Evolutionary conservation across 306 rosid species (phyloP), one percentile per base, ranked within the genome.

Genomic region (Neltuma alba): DNA sequence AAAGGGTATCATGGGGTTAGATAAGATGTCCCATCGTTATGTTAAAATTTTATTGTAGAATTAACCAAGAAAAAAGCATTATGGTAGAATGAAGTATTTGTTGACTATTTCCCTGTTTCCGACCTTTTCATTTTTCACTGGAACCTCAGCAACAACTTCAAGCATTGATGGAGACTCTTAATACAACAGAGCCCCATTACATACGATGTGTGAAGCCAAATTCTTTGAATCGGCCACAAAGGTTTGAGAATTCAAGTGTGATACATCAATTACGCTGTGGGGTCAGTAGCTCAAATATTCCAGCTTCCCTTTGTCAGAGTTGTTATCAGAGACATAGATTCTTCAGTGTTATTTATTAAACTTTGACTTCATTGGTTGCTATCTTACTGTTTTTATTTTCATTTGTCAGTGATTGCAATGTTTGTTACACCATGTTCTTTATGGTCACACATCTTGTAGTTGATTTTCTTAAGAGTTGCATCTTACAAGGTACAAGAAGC

Each of bases 141-240:
- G 76, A 80, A 83, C 70, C 79, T 82, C 72, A 95, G 99, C 99
- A 91, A 88, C 99, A 95, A 95, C 99, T 92, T 72, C 97, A 92
- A 83, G 89, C 99, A n/a, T 90, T 95, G 76, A 95, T 95, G 99
- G 94, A 91, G 91, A 91, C 92, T 70, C 93, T 95, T 60, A 90
- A 85, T 65, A 76, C 86, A 65, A 95, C 99, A 37, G 97, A 95
- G 87, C 99, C 99, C 75, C 98, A 95, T 86, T 95, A 95, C 84
- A 82, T 95, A 76, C 94, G 99, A 41, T 95, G 99, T 71, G 98
- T 95, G 88, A 95, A 95, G 86, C 99, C 99, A 44, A 95, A 92
- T 84, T 92, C 97, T 74, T 83, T 90, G 83, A 95, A 95, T 83
- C 95, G 47, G 58, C 97, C 99, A 1, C 99, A 95, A 55, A 88